Evolutionary conservation across 352 stramenopile genomes (phyloP).

Genomic region (Peronospora belbahrii): DNA sequence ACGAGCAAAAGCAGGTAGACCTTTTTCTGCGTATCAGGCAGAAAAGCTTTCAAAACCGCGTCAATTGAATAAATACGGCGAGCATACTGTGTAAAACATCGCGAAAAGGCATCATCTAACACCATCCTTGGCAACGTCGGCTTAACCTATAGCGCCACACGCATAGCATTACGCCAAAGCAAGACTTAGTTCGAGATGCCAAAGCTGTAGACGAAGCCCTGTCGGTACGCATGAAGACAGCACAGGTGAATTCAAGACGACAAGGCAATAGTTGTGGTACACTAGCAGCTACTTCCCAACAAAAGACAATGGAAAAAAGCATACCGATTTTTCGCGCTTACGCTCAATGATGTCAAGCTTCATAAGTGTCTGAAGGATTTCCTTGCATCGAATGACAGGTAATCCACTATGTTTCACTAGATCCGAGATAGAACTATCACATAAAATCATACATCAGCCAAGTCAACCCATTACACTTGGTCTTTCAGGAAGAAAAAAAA

Average conservation of each 20-base stretch:
- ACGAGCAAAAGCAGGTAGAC: conserved; percentile 8
- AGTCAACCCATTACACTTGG: not conserved
- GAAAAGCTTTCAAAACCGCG: conserved; percentile 8
- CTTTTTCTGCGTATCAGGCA: not conserved
- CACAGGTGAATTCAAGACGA: not conserved
- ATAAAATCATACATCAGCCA: not conserved
- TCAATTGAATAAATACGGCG: conserved; percentile 42
- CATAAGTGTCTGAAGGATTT: conserved; percentile 83
- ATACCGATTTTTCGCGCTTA: conserved; percentile 64
- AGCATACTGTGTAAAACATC: not conserved
- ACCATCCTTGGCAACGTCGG: not conserved
- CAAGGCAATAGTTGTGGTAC: not conserved
- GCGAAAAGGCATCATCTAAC: not conserved
- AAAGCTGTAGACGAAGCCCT: conserved; percentile 78
- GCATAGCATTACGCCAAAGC: not conserved
- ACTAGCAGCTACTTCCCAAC: not conserved
- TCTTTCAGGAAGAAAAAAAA: not conserved
- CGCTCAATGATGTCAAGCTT: conserved; percentile 75
- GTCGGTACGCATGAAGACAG: not conserved
- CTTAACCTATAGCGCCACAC: not conserved
- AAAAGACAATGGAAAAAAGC: not conserved
- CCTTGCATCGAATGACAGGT: conserved; percentile 79
- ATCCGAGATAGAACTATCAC: conserved; percentile 64
- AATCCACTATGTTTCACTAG: conserved; percentile 73
- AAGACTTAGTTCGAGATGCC: conserved; percentile 15